Evolutionary conservation across 1,284 basidiomycete genomes (phyloP).

Genomic region (Hypsizygus ulmarius): DNA sequence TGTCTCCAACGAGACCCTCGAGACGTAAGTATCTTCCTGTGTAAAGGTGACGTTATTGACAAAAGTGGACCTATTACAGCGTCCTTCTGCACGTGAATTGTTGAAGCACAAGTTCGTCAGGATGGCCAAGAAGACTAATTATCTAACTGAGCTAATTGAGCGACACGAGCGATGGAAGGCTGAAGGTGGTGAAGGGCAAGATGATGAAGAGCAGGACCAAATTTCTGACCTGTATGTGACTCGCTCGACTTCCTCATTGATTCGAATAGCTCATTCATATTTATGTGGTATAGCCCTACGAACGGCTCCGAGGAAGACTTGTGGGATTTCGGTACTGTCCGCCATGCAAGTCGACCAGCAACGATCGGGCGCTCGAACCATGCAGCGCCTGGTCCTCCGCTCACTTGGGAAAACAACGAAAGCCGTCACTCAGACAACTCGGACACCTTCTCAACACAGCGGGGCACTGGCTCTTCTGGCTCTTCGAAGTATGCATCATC

Average conservation of each 20-base stretch:
- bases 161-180: conserved; percentile 90
- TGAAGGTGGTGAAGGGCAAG: conserved; percentile 79
- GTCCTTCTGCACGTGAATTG: conserved; percentile 91
- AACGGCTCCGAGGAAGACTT: conserved; percentile 76
- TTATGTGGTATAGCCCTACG: conserved; percentile 37
- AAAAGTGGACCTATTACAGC: conserved; percentile 40
- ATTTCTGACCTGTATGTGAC: conserved; percentile 63
- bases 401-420: conserved; percentile 77
- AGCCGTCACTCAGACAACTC: conserved; percentile 42
- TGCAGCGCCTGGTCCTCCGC: conserved; percentile 59
- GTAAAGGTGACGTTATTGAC: not conserved
- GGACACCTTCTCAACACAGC: conserved; percentile 22
- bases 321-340: conserved; percentile 94
- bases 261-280: conserved; percentile 1
- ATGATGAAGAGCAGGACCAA: conserved; percentile 66
- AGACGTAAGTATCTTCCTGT: conserved; percentile 55
- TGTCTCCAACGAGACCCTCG: conserved; percentile 94
- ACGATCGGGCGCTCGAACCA: conserved; percentile 66
- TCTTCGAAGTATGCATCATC: conserved; percentile 38
- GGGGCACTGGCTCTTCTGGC: conserved; percentile 23
- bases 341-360: conserved; percentile 53
- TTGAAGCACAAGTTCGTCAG: conserved; percentile 96
- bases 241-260: not conserved
- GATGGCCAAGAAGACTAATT: conserved; percentile 91
- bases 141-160: conserved; percentile 94